Percentiles rank a stretch among this genome's conserved stretches.
phyloP scores from a whole-genome alignment of 495 filamentous ascomycete genomes.

The Aspergillus baeticus region DNA sequence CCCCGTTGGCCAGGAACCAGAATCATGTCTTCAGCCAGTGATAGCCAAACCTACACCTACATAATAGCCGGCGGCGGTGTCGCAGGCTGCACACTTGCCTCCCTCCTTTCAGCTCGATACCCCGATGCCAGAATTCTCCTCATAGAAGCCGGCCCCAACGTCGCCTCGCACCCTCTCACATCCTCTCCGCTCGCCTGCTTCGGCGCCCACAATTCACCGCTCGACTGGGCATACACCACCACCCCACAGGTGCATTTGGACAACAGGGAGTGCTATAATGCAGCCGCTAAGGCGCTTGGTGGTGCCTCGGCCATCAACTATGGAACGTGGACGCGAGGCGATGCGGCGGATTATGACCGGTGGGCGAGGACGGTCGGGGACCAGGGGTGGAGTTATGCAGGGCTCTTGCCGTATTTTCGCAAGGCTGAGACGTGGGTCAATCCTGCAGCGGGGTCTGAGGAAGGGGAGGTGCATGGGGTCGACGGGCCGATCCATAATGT shows the following conservation, averaged over 20 bases:
- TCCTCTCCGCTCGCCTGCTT: constrained; percentile 8
- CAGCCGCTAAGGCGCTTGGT: constrained; percentile 27
- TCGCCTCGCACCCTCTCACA: constrained; percentile 21
- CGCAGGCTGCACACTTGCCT: constrained; percentile 30
- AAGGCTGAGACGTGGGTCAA: constrained; percentile 27
- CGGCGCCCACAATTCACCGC: constrained; percentile 6
- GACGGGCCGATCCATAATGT: constrained; percentile 24
- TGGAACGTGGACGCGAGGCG: constrained; percentile 36
- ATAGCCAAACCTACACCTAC: constrained; percentile 36
- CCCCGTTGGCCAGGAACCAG: too few relatives aligned
- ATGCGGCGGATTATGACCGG: constrained; percentile 33
- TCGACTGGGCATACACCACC: constrained; percentile 31
- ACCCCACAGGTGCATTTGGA: constrained; percentile 27
- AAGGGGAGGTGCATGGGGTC: constrained; percentile 19
- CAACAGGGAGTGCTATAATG: constrained; percentile 18
- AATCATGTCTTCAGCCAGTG: too few relatives aligned
- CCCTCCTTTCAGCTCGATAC: constrained; percentile 21
- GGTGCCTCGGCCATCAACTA: constrained; percentile 34
- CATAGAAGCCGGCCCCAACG: constrained; percentile 35
- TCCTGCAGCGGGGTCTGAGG: constrained; percentile 4
- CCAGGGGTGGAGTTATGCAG: constrained; percentile 30
- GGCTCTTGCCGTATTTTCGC: constrained; percentile 33
- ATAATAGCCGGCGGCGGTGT: constrained; percentile 47
- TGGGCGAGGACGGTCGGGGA: constrained; percentile 33
- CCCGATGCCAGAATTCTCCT: constrained; percentile 23